Evolutionary conservation across 2,329 filamentous ascomycete species (phyloP).

Genomic region (Ceratocystis lukuohia): DNA sequence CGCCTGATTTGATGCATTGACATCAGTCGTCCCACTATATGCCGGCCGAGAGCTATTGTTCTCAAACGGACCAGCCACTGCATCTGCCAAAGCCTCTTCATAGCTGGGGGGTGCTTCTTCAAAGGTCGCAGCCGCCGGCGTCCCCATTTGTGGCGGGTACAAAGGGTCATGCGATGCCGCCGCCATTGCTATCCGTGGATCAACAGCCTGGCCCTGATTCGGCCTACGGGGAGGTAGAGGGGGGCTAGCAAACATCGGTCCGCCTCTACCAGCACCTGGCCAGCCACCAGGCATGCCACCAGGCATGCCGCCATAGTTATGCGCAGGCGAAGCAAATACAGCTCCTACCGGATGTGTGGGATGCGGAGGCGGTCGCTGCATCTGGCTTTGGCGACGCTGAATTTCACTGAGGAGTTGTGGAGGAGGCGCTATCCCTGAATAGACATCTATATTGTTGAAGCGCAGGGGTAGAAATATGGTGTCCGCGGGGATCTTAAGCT

Average conservation of each 20-base stretch:
- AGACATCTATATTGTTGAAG: constrained; percentile 63
- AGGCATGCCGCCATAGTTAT: not conserved
- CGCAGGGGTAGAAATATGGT: constrained; percentile 64
- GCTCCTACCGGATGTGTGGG: not conserved
- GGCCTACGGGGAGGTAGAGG: constrained; percentile 21
- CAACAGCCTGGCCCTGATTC: constrained; percentile 15
- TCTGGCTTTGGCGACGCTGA: not conserved
- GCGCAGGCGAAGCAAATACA: not conserved
- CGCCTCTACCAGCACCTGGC: not conserved
- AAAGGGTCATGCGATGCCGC: constrained; percentile 34
- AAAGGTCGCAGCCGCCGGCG: constrained; percentile 32
- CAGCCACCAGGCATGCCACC: not conserved
- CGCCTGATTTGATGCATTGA: constrained; percentile 29
- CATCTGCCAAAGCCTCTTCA: constrained; percentile 78
- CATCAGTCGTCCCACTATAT: constrained; percentile 50
- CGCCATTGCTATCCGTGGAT: constrained; percentile 22
- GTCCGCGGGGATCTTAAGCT: constrained; percentile 39
- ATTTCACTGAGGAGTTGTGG: constrained; percentile 45
- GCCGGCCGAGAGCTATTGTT: constrained; percentile 46
- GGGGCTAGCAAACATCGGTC: constrained; percentile 21
- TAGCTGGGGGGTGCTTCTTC: constrained; percentile 89
- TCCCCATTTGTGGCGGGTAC: constrained; percentile 45
- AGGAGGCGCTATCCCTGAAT: constrained; percentile 76
- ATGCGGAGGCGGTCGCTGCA: not conserved
- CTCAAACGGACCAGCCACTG: constrained; percentile 55